phyloP scores from a whole-genome alignment of 805 yeast species.

The Candida sithepensis region DNA sequence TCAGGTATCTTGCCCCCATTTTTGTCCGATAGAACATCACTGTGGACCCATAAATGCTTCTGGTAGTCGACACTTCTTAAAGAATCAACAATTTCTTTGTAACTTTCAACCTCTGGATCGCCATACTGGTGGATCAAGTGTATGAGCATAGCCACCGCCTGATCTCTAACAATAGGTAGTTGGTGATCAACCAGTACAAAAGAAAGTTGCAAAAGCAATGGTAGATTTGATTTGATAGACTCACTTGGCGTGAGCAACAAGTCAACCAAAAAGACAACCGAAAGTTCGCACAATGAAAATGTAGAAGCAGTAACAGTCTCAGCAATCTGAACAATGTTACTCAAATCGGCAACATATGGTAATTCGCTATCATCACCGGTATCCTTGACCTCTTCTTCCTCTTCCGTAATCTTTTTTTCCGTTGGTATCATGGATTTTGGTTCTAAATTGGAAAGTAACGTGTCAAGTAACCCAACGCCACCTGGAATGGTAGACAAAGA shows the following conservation, averaged over 20 bases:
- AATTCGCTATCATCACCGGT: constrained; percentile 26
- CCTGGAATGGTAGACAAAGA: constrained; percentile 57
- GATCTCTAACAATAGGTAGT: constrained; percentile 75
- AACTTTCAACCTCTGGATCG: constrained; percentile 45
- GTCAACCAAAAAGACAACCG: constrained; percentile 82
- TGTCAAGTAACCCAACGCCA: constrained; percentile 54
- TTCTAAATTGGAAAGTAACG: constrained; percentile 64
- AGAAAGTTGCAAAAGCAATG: constrained; percentile 73
- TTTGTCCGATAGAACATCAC: constrained; percentile 73
- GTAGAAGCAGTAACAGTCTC: constrained; percentile 50
- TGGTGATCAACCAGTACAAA: constrained; percentile 87
- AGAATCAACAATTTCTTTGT: constrained; percentile 52
- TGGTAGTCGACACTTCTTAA: constrained; percentile 51
- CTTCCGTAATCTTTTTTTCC: constrained; percentile 12
- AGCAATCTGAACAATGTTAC: constrained; percentile 47
- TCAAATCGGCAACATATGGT: constrained; percentile 76
- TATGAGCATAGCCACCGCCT: constrained; percentile 71
- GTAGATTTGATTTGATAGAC: constrained; percentile 53
- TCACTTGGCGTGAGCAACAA: constrained; percentile 66
- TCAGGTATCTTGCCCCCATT: constrained; percentile 82
- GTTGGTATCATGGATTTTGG: constrained; percentile 87
- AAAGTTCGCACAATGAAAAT: constrained; percentile 83
- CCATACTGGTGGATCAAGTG: constrained; percentile 67
- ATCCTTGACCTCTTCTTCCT: constrained; percentile 8
- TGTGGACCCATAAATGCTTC: constrained; percentile 74